Conservation (phyloP, 1,139 yeast genomes). For the Geotrichum bryndzae region DNA sequence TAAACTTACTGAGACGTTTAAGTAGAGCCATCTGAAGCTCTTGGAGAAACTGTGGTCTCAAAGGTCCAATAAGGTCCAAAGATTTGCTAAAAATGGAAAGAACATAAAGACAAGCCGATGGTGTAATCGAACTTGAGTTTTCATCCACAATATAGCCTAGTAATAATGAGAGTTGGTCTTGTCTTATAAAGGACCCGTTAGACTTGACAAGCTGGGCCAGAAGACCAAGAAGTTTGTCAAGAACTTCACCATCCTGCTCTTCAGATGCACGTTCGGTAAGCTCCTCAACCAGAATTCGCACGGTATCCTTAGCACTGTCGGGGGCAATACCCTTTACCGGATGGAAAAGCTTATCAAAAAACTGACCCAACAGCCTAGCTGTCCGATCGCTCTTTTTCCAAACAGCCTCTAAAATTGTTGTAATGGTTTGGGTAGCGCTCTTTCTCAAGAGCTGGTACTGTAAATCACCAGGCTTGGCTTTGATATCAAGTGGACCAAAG, state of each 20-base stretch:
- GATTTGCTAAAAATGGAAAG: conserved; percentile 50
- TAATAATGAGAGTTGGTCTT: conserved; percentile 57
- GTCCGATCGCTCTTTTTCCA: conserved; percentile 15
- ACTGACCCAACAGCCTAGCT: conserved; percentile 14
- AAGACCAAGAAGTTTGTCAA: conserved; percentile 42
- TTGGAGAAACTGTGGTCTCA: conserved; percentile 47
- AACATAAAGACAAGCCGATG: conserved; percentile 42
- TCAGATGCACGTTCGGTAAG: conserved; percentile 26
- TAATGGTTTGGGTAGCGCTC: conserved; percentile 4
- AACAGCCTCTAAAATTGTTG: conserved; percentile 11
- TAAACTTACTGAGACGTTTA: conserved; percentile 52
- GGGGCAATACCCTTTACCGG: conserved; percentile 22
- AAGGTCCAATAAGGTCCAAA: conserved; percentile 40
- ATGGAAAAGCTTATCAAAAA: conserved; percentile 18
- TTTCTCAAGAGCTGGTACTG: conserved; percentile 11
- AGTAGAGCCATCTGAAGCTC: conserved; percentile 51
- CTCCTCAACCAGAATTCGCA: conserved; percentile 19
- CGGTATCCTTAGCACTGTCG: conserved; percentile 18
- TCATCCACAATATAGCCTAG: conserved; percentile 56
- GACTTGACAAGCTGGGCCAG: conserved; percentile 50
- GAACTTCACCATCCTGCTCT: conserved; percentile 19
- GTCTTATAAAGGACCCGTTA: conserved; percentile 48
- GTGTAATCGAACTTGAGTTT: conserved; percentile 32
- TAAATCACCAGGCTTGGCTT: conserved; percentile 9
- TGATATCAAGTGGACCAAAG: conserved; percentile 33